Evolutionary conservation across 352 stramenopile genomes (phyloP), one percentile per base, ranked within the genome.

Genomic region (Pythium brassicae): DNA sequence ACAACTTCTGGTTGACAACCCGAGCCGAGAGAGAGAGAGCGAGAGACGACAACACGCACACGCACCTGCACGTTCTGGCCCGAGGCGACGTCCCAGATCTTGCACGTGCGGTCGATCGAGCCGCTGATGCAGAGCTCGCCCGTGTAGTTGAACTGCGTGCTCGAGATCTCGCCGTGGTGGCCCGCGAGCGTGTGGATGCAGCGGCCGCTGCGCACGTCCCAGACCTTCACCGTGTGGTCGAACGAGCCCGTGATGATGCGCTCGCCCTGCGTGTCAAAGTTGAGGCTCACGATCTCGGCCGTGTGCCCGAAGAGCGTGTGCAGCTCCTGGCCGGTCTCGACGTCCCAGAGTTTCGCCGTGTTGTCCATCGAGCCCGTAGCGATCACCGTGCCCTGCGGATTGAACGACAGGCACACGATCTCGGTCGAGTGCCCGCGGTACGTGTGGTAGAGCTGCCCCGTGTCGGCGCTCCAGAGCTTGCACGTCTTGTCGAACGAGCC

Each of bases 321-420:
- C 52, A 98, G 66, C 55, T 96, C 96, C 55, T 97, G 85, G 1
- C 94, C 94, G 2, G 91, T 97, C 64, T 98, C 92, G 34, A 98
- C 92, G 54, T 98, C 93, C 90, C 91, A 98, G 29, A 98, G 72
- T 61, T 95, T 95, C n/a, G 93, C 88, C 37, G 92, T 98, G 71
- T 97, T 97, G 69, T 98, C 93, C 92, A 98, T 98, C 5, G 82
- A 95, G 26, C 86, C 81, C 9, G 83, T 93, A 14, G 89, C 91
- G 40, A 98, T 93, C 49, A 95, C 85, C 0, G 84, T 96, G 34
- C 94, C 93, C 49, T 95, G 85, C 19, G 94, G 91, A 42, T 98
- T 95, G 75, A 98, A 98, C 5, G 84, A 91, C n/a, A 98, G 63
- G 68, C 94, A 98, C 35, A 98, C 94, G 53, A 98, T 98, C 72